These are phyloP conservation scores for Botrytis hyacinthi DNA, from an alignment of 2,329 filamentous ascomycete genomes.

Conservation along the genomic window DNA sequence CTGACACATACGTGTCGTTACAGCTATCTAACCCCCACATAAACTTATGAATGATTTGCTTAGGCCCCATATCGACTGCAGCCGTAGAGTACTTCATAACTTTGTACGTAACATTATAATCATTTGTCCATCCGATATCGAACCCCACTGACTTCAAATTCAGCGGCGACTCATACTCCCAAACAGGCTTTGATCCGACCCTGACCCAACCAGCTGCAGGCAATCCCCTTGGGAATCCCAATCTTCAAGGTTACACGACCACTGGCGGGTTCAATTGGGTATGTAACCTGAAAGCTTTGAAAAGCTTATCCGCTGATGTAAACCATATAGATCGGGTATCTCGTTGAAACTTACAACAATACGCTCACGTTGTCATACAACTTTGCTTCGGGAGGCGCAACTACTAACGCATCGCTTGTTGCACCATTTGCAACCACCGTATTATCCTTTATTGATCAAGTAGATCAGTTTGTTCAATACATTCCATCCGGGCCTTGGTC, in stretches of 20 bases:
- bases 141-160: neutral
- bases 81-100: slow-evolving; percentile 8
- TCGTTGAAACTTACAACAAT: neutral
- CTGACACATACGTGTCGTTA: too few species aligned
- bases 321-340: neutral
- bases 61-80: neutral
- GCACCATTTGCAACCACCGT: neutral
- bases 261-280: slow-evolving; percentile 38
- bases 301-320: neutral
- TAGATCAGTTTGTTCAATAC: neutral
- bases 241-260: slow-evolving; percentile 38
- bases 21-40: neutral
- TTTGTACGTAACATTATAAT: neutral
- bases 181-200: slow-evolving; percentile 38
- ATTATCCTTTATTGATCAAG: neutral
- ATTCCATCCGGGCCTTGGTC: slow-evolving; percentile 3
- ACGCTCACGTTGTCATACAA: slow-evolving; percentile 2
- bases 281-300: neutral
- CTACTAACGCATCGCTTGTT: slow-evolving; percentile 5
- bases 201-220: slow-evolving; percentile 31
- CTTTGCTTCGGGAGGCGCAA: neutral
- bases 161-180: slow-evolving; percentile 40
- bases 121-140: neutral
- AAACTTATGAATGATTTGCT: neutral
- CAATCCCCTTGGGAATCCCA: slow-evolving; percentile 39